A percentile compares a stretch with the other conserved stretches of the same genome.
phyloP scores from a whole-genome alignment of 257 asterid genomes.

The Ilex asprella region DNA sequence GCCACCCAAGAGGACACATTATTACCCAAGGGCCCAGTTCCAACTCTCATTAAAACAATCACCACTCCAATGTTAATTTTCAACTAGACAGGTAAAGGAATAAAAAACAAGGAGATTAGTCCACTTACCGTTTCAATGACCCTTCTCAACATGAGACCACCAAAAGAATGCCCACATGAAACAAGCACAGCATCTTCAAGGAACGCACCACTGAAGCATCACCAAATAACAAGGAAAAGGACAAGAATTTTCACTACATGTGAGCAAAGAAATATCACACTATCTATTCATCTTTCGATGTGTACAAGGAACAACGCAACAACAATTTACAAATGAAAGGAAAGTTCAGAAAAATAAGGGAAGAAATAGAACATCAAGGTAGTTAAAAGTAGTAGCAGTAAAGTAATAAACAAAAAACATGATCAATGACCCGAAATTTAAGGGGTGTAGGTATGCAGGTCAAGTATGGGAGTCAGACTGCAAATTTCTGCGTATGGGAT shows the following conservation, averaged over 20 bases:
- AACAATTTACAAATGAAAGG: neutral
- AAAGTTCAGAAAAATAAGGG: too few species aligned
- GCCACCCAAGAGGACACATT: neutral
- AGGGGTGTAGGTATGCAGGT: too few species aligned
- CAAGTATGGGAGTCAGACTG: too few species aligned
- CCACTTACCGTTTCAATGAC: constrained; percentile 76
- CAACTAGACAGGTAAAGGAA: constrained; percentile 3
- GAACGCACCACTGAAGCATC: constrained; percentile 68
- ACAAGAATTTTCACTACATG: too few species aligned
- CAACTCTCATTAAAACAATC: neutral
- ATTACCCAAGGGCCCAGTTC: neutral
- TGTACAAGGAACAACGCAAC: neutral
- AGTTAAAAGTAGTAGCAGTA: neutral
- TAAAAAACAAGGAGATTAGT: constrained; percentile 10
- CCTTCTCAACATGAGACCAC: constrained; percentile 83
- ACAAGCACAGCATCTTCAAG: constrained; percentile 94
- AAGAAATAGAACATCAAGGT: too few species aligned
- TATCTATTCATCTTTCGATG: too few species aligned
- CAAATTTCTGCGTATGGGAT: too few species aligned
- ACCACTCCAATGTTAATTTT: constrained; percentile 5
- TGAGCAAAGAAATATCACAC: neutral
- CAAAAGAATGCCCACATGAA: constrained; percentile 98
- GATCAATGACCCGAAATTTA: neutral
- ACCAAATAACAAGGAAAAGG: constrained; percentile 18
- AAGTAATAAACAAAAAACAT: neutral